Percentiles rank a stretch among this genome's conserved stretches.
These are phyloP conservation scores for Trametopsis cervina DNA, from an alignment of 768 basidiomycete genomes.

Conservation along the genomic window DNA sequence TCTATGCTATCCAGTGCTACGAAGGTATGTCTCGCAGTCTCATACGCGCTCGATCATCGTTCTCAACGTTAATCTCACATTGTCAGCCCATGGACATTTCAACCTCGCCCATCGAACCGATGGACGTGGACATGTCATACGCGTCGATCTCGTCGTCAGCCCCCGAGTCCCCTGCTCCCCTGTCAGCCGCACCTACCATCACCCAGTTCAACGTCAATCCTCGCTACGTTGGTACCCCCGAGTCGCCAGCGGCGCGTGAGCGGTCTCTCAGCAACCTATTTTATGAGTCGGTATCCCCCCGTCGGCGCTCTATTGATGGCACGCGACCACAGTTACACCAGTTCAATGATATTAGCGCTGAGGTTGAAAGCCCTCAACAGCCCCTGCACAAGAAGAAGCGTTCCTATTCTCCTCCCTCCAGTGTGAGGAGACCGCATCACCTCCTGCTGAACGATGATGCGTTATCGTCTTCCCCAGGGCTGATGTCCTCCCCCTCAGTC, in stretches of 20 bases:
- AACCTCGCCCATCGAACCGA: constrained; percentile 53
- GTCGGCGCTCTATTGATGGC: constrained; percentile 1
- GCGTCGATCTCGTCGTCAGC: constrained; percentile 34
- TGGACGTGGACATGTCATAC: constrained; percentile 65
- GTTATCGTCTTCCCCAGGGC: constrained; percentile 42
- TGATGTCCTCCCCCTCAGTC: constrained; percentile 38
- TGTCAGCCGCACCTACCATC: constrained; percentile 46
- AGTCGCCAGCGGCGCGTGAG: constrained; percentile 9
- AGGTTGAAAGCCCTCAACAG: constrained; percentile 1
- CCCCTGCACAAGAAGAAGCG: constrained; percentile 4
- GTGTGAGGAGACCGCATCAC: not conserved
- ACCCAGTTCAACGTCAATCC: constrained; percentile 39
- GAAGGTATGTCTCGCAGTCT: not conserved
- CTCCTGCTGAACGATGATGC: constrained; percentile 22
- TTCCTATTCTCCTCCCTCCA: constrained; percentile 4
- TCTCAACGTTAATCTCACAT: constrained; percentile 8
- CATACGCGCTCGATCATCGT: constrained; percentile 18
- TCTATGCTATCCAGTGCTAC: not conserved
- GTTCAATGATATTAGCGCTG: constrained; percentile 12
- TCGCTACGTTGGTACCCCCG: not conserved
- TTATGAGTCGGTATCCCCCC: constrained; percentile 4
- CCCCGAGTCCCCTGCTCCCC: constrained; percentile 28
- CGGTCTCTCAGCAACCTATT: constrained; percentile 13
- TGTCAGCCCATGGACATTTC: constrained; percentile 31
- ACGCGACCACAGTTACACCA: not conserved